Base-by-base conservation (phyloP, 2,329 filamentous ascomycete species). In the Xylariales sp. region DNA sequence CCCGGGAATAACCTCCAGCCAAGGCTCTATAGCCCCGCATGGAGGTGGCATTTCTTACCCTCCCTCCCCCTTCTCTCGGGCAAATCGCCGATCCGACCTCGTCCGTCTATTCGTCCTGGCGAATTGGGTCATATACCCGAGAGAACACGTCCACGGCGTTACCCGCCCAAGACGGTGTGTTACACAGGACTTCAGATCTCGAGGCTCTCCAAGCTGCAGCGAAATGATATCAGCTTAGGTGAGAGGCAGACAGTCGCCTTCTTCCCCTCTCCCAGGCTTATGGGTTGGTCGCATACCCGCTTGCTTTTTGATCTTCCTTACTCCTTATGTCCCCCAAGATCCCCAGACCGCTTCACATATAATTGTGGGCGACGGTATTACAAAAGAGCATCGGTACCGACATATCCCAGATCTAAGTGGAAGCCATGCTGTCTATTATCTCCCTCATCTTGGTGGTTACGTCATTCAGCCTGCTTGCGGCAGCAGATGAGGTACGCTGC, bases 401-500 rank as follows among this genome's bases (percentile, higher is more conserved):
- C 14, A 12, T 36, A 53, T 46, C 28, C 6, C 12, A 34, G 10
- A 36, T 7, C 5, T 18, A 46, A 53, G 41, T 34, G 3, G 41
- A 32, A 46, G 43, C 48, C 30, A 69, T 69, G 67, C 23, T 69
- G 43, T 6, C 62, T 23, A 28, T 48, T 34, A 36, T 55, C 7
- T 9, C 52, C 12, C 23, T 64, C 18, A 23, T 67, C 30, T 49
- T 64, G n/a, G 10, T n/a, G 12, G 32, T 36, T 39, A 28, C 58
- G 28, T 39, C 28, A 28, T 18, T 70, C 32, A n/a, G 55, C n/a
- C 39, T 16, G 34, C 49, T 63, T 12, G 57, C 34, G 10, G 9
- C 18, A 43, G 67, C 60, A 23, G 66, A 67, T 10, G 68, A 72
- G 56, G 59, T 69, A 3, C 32, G 34, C 8, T 79, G 77, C 55